A percentile compares a stretch with the other conserved stretches of the same genome.
phyloP scores from a whole-genome alignment of 2,329 filamentous ascomycete species.

The Lachnellula occidentalis region DNA sequence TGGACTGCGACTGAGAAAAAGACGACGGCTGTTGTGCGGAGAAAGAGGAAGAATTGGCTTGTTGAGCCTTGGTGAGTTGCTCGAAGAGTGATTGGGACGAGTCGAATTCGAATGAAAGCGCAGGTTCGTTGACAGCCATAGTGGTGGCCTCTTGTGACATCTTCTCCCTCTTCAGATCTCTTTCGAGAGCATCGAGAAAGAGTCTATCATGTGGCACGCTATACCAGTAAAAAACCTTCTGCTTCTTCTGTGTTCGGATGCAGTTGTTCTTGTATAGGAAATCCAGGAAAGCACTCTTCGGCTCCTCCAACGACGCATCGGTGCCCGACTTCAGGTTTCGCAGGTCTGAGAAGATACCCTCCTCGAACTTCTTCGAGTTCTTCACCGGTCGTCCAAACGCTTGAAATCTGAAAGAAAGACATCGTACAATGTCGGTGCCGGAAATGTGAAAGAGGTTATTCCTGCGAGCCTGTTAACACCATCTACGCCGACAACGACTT shows the following conservation, averaged over 20 bases:
- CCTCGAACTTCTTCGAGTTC: slow-evolving; percentile 99
- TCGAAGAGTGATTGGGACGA: slow-evolving; percentile 98
- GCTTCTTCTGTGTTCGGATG: slow-evolving; percentile 99
- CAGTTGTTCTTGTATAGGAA: slow-evolving; percentile 99
- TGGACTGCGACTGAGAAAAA: slow-evolving; percentile 65
- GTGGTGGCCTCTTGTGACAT: slow-evolving; percentile 98
- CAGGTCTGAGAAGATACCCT: slow-evolving; percentile 97
- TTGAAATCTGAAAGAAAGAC: slow-evolving; percentile 95
- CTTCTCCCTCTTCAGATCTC: slow-evolving; percentile 97
- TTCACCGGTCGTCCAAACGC: slow-evolving; percentile 97
- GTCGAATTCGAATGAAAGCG: slow-evolving; percentile 97
- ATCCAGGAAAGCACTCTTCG: slow-evolving; percentile 96
- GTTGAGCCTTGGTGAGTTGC: slow-evolving; percentile 98
- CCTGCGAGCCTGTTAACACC: slow-evolving; percentile 43
- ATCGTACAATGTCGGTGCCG: slow-evolving; percentile 97
- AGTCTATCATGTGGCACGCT: slow-evolving; percentile 96
- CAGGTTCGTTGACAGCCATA: slow-evolving; percentile 92
- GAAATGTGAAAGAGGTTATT: slow-evolving; percentile 99
- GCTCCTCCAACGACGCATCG: slow-evolving; percentile 95
- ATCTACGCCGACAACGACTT: slow-evolving; percentile 8
- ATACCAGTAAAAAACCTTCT: slow-evolving; percentile 99
- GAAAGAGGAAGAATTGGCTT: slow-evolving; percentile 97
- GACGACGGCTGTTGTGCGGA: slow-evolving; percentile 63
- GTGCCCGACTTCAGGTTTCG: slow-evolving; percentile 98
- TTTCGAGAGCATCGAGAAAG: slow-evolving; percentile 94